A percentile compares a stretch with the other conserved stretches of the same genome.
Evolutionary conservation across 805 yeast species (phyloP).

Genomic region (Deakozyma indianensis): DNA sequence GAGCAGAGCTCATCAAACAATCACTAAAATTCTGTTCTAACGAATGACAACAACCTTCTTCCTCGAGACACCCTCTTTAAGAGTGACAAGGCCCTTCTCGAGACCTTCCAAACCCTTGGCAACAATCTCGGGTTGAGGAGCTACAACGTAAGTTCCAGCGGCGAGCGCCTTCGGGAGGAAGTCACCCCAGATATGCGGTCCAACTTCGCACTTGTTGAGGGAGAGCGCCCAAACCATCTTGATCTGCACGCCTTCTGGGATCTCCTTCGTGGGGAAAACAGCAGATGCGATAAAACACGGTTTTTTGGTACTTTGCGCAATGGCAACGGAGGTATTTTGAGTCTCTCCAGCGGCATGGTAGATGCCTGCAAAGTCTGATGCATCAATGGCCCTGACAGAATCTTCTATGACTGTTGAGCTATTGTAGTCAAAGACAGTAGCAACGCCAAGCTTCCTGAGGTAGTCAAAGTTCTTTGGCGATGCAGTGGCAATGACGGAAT

Average conservation of each 20-base stretch:
- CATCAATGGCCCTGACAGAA: constrained; percentile 18
- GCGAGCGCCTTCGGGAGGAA: constrained; percentile 1
- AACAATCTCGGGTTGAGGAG: constrained; percentile 7
- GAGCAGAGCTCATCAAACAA: too few relatives aligned
- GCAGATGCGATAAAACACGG: background rate
- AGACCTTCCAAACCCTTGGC: constrained; percentile 6
- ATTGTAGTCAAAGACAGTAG: constrained; percentile 28
- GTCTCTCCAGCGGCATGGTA: constrained; percentile 8
- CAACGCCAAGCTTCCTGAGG: constrained; percentile 36
- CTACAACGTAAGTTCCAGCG: background rate
- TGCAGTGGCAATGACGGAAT: constrained; percentile 32
- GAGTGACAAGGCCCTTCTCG: constrained; percentile 6
- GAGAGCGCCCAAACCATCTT: background rate
- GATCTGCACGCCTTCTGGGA: background rate
- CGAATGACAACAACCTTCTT: constrained; percentile 7
- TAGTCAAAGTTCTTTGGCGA: constrained; percentile 29
- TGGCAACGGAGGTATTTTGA: constrained; percentile 3
- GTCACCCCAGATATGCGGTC: constrained; percentile 2
- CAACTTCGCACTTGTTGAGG: constrained; percentile 1
- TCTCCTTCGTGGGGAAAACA: background rate
- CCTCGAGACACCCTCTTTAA: constrained; percentile 8
- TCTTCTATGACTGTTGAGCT: constrained; percentile 30
- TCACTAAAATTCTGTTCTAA: too few relatives aligned
- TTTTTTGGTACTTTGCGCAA: background rate
- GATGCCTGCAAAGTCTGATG: constrained; percentile 6